Evolutionary conservation across 306 rosid genomes (phyloP).

Genomic region (Mimosa pudica): DNA sequence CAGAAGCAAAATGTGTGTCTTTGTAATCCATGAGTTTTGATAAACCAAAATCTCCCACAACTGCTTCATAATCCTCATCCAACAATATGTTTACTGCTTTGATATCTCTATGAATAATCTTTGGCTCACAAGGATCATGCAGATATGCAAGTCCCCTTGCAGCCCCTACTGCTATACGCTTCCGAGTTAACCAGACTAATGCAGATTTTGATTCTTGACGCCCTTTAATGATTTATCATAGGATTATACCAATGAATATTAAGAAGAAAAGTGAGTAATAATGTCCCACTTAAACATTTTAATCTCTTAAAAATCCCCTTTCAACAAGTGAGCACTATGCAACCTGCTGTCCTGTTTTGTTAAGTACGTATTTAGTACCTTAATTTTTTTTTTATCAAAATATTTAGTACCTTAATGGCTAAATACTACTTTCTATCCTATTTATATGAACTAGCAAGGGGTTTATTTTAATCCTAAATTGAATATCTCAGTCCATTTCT

Average conservation of each 20-base stretch:
- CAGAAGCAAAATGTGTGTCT: background rate
- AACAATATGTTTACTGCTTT: conserved; percentile 2
- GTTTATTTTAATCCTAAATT: too few relatives aligned
- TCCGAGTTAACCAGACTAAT: background rate
- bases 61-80: background rate
- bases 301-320: too few relatives aligned
- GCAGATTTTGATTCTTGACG: background rate
- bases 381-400: too few relatives aligned
- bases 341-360: too few relatives aligned
- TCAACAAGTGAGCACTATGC: too few relatives aligned
- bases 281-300: too few relatives aligned
- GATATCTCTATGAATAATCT: background rate
- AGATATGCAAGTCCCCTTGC: background rate
- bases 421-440: too few relatives aligned
- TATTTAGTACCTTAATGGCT: too few relatives aligned
- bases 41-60: background rate
- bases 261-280: background rate
- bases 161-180: background rate
- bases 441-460: too few relatives aligned
- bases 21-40: background rate
- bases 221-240: background rate
- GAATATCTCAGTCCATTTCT: too few relatives aligned
- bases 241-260: background rate
- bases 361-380: too few relatives aligned
- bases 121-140: background rate